phyloP scores from a whole-genome alignment of 129 eudicot species.

The Pittosporum tobira region DNA sequence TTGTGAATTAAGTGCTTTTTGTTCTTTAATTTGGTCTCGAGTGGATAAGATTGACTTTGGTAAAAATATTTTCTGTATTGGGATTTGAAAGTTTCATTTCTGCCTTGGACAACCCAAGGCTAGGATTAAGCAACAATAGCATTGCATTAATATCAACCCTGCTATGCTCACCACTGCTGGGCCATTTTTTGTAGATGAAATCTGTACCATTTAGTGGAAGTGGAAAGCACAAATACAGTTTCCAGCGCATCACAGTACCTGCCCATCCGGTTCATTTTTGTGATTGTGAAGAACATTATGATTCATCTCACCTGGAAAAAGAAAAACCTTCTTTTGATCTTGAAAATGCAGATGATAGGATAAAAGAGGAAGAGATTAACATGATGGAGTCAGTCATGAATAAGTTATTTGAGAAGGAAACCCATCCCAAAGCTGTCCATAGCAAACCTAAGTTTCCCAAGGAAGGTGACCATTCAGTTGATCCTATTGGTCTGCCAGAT shows the following conservation, averaged over 20 bases:
- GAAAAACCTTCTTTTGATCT: slow-evolving; percentile 18
- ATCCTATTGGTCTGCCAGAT: slow-evolving; percentile 18
- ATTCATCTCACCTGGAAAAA: slow-evolving; percentile 17
- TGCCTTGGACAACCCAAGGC: no score
- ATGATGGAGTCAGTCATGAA: slow-evolving; percentile 68
- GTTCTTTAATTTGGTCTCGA: not conserved
- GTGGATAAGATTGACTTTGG: not conserved
- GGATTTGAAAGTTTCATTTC: not conserved
- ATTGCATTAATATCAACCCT: not conserved
- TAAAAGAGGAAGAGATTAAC: slow-evolving; percentile 53
- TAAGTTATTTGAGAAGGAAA: slow-evolving; percentile 47
- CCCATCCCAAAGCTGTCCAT: slow-evolving; percentile 14
- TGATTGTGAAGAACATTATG: slow-evolving; percentile 79
- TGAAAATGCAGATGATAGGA: slow-evolving; percentile 33
- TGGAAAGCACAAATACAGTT: slow-evolving; percentile 97
- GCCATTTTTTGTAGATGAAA: slow-evolving; percentile 44
- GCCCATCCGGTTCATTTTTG: slow-evolving; percentile 70
- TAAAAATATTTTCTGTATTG: not conserved
- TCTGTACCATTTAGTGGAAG: slow-evolving; percentile 65
- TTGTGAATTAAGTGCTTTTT: not conserved
- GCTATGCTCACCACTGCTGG: not conserved
- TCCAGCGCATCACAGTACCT: slow-evolving; percentile 73
- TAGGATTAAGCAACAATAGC: not conserved
- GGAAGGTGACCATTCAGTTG: slow-evolving; percentile 4
- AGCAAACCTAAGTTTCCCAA: slow-evolving; percentile 11